Evolutionary conservation across 192 early-diverging fungal species (phyloP), one percentile per base, ranked within the genome.

Genomic region (Mortierella antarctica): DNA sequence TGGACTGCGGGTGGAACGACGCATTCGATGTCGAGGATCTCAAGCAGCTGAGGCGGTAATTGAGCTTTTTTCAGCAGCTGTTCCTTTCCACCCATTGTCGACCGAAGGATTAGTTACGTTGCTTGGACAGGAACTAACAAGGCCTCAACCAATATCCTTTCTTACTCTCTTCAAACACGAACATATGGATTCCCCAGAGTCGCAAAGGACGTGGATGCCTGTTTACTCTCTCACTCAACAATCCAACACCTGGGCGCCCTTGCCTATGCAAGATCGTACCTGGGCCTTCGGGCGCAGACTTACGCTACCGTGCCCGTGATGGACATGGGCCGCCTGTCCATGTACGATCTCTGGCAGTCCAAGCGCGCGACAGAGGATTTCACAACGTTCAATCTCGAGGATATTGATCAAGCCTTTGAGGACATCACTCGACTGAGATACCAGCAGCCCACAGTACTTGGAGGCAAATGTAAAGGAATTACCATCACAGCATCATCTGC

Each of bases 1-100:
- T 99, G 18, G 98, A 99, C 83, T 99, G 98, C 86, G 98, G 97
- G 18, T 96, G 93, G 92, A 89, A 89, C 57, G 93, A 93, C 74
- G 80, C 75, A 47, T 94, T 96, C 70, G 86, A 96, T 57, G 85
- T 87, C 18, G 91, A 94, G 20, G 89, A 89, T 41, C 82, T 97
- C 20, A 64, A 63, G 45, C 57, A 80, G 21, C 70, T 80, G 15
- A 66, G 55, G 52, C 39, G 70, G 69, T 80, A 71, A 39, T 42
- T 6, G 41, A 45, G 46, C 44, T 45, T 54, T 64, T 20, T 58
- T 65, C 39, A 2, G 41, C 18, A 1, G 44, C 41, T 58, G 14
- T 64, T 55, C 45, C 21, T 58, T 48, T 50, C 39, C 62, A 56
- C 11, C 41, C 15, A 42, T 39, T 40, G 50, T 60, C 55, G 5